Conservation (phyloP, 2,329 filamentous ascomycete genomes). For the Ciborinia camelliae region DNA sequence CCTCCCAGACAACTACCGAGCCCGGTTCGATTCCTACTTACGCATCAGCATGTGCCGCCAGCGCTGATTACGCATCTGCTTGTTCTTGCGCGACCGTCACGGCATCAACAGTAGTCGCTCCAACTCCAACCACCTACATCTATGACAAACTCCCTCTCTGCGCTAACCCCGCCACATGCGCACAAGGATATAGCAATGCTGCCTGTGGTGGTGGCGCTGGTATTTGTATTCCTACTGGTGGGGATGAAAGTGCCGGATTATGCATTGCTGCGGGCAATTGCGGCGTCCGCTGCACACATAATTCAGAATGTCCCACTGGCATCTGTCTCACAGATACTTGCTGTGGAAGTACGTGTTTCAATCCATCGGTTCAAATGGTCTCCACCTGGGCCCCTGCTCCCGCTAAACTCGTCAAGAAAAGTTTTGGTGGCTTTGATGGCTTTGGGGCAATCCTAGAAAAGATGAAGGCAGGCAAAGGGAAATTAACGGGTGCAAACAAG, state of each 20-base stretch:
- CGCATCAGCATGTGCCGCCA: constrained; percentile 10
- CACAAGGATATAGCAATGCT: background rate
- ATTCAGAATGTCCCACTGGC: constrained; percentile 3
- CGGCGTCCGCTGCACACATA: background rate
- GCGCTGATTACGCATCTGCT: constrained; percentile 10
- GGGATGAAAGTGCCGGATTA: background rate
- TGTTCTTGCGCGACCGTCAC: constrained; percentile 13
- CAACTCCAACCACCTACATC: constrained; percentile 4
- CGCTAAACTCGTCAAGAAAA: background rate
- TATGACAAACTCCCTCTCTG: constrained; percentile 15
- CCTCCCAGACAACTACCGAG: background rate
- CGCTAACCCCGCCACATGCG: constrained; percentile 2
- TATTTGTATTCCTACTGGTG: background rate
- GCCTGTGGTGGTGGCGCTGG: constrained; percentile 11
- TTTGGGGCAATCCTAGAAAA: background rate
- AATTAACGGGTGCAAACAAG: background rate
- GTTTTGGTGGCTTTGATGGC: background rate
- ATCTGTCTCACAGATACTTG: constrained; percentile 8
- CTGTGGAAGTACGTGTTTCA: constrained; percentile 8
- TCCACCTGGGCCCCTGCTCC: background rate
- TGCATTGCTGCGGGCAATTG: constrained; percentile 10
- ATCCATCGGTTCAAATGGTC: background rate
- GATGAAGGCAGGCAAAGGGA: background rate
- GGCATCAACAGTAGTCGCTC: background rate
- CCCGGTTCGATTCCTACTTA: constrained; percentile 9